Conservation (phyloP, 1,284 basidiomycete species). For the Tausonia pullulans region DNA sequence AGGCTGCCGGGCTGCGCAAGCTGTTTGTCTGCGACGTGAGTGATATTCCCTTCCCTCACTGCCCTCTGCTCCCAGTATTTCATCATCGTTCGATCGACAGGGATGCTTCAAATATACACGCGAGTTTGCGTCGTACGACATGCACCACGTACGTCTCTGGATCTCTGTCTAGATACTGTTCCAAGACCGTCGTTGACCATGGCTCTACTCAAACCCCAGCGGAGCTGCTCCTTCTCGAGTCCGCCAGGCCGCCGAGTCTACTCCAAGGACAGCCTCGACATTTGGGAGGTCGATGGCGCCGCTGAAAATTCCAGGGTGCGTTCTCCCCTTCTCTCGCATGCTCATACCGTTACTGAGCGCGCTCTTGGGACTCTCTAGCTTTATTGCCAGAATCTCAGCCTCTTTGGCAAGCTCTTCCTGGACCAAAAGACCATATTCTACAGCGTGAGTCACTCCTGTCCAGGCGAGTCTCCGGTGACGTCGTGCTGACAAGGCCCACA, state of each 20-base stretch:
- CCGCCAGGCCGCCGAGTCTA: conserved; percentile 89
- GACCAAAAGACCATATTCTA: conserved; percentile 97
- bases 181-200: not conserved
- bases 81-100: conserved; percentile 16
- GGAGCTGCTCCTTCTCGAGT: conserved; percentile 54
- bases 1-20: conserved; percentile 28
- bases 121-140: conserved; percentile 56
- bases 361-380: conserved; percentile 38
- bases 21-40: conserved; percentile 36
- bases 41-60: not conserved
- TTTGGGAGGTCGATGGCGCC: conserved; percentile 93
- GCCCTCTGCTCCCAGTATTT: not conserved
- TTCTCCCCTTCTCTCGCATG: not conserved
- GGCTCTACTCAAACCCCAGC: conserved; percentile 37
- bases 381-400: conserved; percentile 87
- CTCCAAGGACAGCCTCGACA: conserved; percentile 74
- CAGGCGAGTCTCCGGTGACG: too few relatives aligned
- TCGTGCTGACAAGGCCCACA: too few relatives aligned
- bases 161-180: not conserved
- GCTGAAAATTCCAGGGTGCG: conserved; percentile 54
- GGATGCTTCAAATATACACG: conserved; percentile 96
- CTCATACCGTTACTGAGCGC: not conserved
- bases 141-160: conserved; percentile 52
- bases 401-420: conserved; percentile 98
- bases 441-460: conserved; percentile 42